Base-by-base conservation (phyloP, 1,139 yeast genomes). In the Pneumocystis oryctolagi region DNA sequence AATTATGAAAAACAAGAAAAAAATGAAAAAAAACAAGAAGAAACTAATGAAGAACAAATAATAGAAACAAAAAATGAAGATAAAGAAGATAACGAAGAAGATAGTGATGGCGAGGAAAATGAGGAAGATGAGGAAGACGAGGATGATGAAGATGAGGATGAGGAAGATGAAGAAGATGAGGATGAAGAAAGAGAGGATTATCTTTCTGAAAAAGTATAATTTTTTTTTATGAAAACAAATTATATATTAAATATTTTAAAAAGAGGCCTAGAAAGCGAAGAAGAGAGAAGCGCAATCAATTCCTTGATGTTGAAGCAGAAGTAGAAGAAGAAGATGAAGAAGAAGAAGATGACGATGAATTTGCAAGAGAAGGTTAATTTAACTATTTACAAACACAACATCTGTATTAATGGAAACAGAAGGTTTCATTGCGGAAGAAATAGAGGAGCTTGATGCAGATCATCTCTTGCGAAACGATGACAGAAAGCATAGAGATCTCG, bases 261-360 rank as follows among this genome's bases (percentile, higher is more conserved):
- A 0, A 87, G 80, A 53, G 62, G 64, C 59, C 65, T 80, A 5
- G 92, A 79, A 2, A 95, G 80, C 42, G 89, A 77, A 18, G 87
- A 80, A 4, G 84, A 77, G 79, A 73, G 82, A 82, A 73, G 79
- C 85, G 75, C 80, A 92, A 92, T 74, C 92, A 87, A 78, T 92
- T 92, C 75, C 81, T 92, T 75, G 99, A 92, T 86, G 95, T 92
- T 64, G 98, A 92, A 78, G 99, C 99, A 65, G 98, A 92, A 73
- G 99, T 92, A 65, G 96, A 94, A 73, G 97, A 92, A 66, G 98
- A 92, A 69, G 98, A 92, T 65, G 98, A 92, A 68, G 98, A 92
- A 57, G 90, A 85, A 56, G 85, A 89, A 61, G 97, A 90, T 69
- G 97, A 89, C 65, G 96, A 89, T 68, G 96, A 92, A 12, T 97